Evolutionary conservation across 768 basidiomycete species (phyloP), one percentile per base, ranked within the genome.

Genomic region (Suillus alpinus): DNA sequence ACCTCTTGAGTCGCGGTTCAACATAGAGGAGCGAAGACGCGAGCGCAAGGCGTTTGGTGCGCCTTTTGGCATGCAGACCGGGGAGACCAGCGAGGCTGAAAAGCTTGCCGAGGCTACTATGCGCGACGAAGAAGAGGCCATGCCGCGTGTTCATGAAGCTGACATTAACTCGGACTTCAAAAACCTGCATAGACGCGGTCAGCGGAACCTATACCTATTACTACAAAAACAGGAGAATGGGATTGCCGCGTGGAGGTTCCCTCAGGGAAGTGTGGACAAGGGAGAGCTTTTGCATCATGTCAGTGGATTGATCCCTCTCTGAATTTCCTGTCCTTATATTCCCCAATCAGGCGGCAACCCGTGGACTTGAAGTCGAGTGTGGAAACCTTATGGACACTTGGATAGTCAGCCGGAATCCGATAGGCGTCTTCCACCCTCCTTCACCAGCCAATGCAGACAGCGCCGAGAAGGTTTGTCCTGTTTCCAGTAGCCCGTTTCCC

Each of bases 301-400:
- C 66, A 43, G 83, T 69, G 16, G 51, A 34, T 3, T 31, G 4
- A 14, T 1, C 12, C 26, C 14, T 31, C 46, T 18, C 49, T 31
- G 20, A 29, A 8, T 5, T 20, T 18, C 53, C 16, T 31, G 6
- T 49, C 18, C 46, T 47, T 29, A 14, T 39, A 43, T 44, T 36
- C 39, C 43, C 46, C 10, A 20, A 40, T 41, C 60, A 94, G 89
- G 88, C 93, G 41, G 93, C 94, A 4, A 80, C 86, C 57, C 80
- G 88, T 53, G 84, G 88, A 62, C 79, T 98, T 23, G 75, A 78
- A 52, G 81, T 84, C 3, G 83, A 89, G 69, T 92, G 90, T 63
- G 95, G 95, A 10, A 77, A 81, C 46, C 77, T 86, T 56, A 93
- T 98, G 89, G 95, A 98, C 68, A 87, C 87, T 13, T 98, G 96